Conservation (phyloP, 805 yeast species). For the Maudiozyma bulderi region DNA sequence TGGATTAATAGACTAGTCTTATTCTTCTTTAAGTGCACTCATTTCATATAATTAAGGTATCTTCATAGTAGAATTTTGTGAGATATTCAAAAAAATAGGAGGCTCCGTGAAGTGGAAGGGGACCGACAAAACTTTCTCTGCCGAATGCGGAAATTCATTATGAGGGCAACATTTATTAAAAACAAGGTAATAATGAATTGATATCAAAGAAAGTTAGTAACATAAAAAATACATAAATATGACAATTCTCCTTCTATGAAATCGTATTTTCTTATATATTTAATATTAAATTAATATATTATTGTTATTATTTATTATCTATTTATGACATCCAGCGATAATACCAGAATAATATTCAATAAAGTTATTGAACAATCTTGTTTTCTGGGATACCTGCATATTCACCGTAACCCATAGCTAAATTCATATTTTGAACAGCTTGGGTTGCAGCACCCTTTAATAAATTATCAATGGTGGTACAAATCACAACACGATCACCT, state of each 20-base stretch:
- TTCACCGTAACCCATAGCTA: constrained; percentile 83
- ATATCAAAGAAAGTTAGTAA: too few species aligned
- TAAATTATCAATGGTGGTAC: constrained; percentile 91
- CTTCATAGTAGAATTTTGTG: too few species aligned
- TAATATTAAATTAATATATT: too few species aligned
- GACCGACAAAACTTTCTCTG: too few species aligned
- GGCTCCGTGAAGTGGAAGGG: not conserved
- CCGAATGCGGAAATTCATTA: not conserved
- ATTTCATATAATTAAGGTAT: too few species aligned
- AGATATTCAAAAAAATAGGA: not conserved
- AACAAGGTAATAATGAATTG: too few species aligned
- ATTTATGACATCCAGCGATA: too few species aligned
- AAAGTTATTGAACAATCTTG: constrained; percentile 31
- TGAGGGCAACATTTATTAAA: not conserved
- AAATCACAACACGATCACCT: constrained; percentile 84
- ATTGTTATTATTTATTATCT: too few species aligned
- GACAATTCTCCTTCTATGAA: too few species aligned
- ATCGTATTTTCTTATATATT: too few species aligned
- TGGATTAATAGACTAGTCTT: not conserved
- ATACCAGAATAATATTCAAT: not conserved
- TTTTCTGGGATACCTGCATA: constrained; percentile 88
- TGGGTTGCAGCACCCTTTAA: constrained; percentile 98
- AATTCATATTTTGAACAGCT: constrained; percentile 90
- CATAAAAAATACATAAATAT: too few species aligned
- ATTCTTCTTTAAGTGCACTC: not conserved